Evolutionary conservation across 2,329 filamentous ascomycete genomes (phyloP).

Genomic region (Aspergillus sp.): DNA sequence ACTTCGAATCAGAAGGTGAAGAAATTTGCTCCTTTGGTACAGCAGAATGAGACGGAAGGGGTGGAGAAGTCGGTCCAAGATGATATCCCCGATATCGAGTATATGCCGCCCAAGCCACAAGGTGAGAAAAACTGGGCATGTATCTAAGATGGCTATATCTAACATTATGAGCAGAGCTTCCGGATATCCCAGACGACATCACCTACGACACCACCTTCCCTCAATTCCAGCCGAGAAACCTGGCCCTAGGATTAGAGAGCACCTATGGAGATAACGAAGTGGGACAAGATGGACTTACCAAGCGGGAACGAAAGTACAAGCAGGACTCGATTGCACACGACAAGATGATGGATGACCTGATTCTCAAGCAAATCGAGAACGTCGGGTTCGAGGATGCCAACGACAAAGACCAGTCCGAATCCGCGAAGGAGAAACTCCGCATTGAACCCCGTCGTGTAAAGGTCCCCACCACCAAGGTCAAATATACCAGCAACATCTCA

Average conservation of each 20-base stretch:
- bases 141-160: conserved; percentile 1
- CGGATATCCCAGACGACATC: conserved; percentile 39
- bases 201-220: conserved; percentile 43
- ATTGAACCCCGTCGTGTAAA: conserved; percentile 19
- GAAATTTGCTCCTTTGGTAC: conserved; percentile 45
- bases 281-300: conserved; percentile 51
- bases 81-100: conserved; percentile 71
- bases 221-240: conserved; percentile 47
- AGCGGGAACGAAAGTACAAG: conserved; percentile 61
- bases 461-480: conserved; percentile 16
- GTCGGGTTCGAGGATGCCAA: conserved; percentile 54
- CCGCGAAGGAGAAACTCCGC: conserved; percentile 28
- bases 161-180: conserved; percentile 37
- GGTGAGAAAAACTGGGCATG: conserved; percentile 24
- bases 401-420: conserved; percentile 38
- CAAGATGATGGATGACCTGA: conserved; percentile 57
- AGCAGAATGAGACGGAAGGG: conserved; percentile 37
- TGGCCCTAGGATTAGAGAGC: conserved; percentile 44
- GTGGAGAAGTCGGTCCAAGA: conserved; percentile 44
- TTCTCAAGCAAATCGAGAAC: conserved; percentile 57
- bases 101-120: conserved; percentile 67
- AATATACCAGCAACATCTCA: conserved; percentile 24
- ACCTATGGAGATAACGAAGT: conserved; percentile 42
- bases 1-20: conserved; percentile 55
- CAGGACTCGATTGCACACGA: conserved; percentile 55